These are phyloP conservation scores for Aureobasidium sp. DNA, from an alignment of 2,329 filamentous ascomycete species.

Conservation along the genomic window DNA sequence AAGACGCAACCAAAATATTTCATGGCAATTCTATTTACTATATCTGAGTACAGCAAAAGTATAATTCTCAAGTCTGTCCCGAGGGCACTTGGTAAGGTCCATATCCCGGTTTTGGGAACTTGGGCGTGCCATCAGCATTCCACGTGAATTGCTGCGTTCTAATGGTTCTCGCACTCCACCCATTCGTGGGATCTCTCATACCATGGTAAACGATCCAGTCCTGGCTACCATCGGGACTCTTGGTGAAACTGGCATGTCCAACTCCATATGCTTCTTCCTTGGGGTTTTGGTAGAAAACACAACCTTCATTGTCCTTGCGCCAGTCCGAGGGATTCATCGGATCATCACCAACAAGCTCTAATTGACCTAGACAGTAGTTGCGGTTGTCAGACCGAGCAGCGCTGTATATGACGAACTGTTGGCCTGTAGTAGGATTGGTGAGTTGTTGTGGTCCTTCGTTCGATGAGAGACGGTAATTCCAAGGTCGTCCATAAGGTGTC, in stretches of 20 bases:
- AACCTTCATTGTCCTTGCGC: conserved; percentile 41
- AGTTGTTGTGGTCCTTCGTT: conserved; percentile 49
- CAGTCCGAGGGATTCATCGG: conserved; percentile 45
- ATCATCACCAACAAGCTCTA: conserved; percentile 44
- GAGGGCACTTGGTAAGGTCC: conserved; percentile 39
- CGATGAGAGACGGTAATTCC: conserved; percentile 41
- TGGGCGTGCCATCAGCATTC: conserved; percentile 42
- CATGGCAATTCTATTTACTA: not conserved
- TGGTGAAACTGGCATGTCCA: conserved; percentile 46
- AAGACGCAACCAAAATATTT: no score
- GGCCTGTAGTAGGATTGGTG: conserved; percentile 40
- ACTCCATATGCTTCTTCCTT: conserved; percentile 41
- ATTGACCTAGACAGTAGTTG: conserved; percentile 47
- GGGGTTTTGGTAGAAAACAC: conserved; percentile 46
- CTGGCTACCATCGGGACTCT: conserved; percentile 41
- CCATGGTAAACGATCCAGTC: conserved; percentile 50
- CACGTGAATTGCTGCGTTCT: conserved; percentile 43
- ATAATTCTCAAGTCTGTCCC: conserved; percentile 23
- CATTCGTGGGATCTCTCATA: conserved; percentile 42
- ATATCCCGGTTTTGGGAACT: conserved; percentile 44
- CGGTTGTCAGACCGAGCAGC: conserved; percentile 46
- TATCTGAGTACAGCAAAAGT: not conserved
- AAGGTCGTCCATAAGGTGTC: conserved; percentile 42
- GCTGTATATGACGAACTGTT: conserved; percentile 44
- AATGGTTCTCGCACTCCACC: conserved; percentile 44